phyloP scores from a whole-genome alignment of 371 early-diverging fungal species.

The Sporodiniella umbellata region DNA sequence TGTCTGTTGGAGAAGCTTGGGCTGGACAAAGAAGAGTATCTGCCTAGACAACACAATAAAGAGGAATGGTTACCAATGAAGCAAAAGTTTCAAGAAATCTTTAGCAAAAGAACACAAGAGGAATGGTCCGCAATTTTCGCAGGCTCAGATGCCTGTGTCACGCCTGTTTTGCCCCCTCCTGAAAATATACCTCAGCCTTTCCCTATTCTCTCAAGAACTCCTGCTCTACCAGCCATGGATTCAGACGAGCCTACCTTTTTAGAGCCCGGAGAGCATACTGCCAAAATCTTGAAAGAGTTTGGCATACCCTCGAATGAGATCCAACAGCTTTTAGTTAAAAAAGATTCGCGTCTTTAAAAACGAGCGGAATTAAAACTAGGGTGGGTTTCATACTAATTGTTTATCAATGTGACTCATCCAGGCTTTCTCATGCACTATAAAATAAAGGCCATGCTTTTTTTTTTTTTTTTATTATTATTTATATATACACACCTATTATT shows the following conservation, averaged over 20 bases:
- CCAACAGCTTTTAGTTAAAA: slow-evolving; percentile 13
- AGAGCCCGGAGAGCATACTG: slow-evolving; percentile 53
- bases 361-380: background rate
- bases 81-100: slow-evolving; percentile 43
- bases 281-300: slow-evolving; percentile 51
- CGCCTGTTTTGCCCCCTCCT: slow-evolving; percentile 60
- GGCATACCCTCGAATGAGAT: slow-evolving; percentile 32
- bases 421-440: background rate
- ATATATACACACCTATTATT: too few relatives aligned
- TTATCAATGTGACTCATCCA: slow-evolving; percentile 3
- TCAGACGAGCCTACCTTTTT: slow-evolving; percentile 33
- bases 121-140: slow-evolving; percentile 71
- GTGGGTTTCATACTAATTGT: slow-evolving; percentile 1
- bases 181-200: slow-evolving; percentile 57
- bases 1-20: slow-evolving; percentile 53
- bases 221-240: slow-evolving; percentile 25
- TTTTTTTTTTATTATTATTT: background rate
- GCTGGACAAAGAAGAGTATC: slow-evolving; percentile 27
- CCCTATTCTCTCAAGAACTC: slow-evolving; percentile 61
- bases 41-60: slow-evolving; percentile 56
- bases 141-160: slow-evolving; percentile 70
- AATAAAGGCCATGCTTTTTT: background rate
- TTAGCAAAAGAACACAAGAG: slow-evolving; percentile 56
- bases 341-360: background rate
- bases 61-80: slow-evolving; percentile 57